Base-by-base conservation (phyloP, 1,284 basidiomycete genomes). In the Tylopilus orsonianus region DNA sequence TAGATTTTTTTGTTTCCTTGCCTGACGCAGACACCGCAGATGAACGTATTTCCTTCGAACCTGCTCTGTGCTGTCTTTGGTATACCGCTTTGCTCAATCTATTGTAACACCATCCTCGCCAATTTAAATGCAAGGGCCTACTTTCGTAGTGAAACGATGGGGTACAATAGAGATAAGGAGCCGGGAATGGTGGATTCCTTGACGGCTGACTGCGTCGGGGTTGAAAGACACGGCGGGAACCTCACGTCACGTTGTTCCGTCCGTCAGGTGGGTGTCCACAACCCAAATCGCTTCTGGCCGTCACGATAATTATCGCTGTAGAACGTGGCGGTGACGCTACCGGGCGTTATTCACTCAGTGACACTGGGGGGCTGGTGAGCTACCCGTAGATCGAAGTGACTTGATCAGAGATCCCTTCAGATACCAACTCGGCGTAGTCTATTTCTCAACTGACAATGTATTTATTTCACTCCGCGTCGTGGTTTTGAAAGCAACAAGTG, bases 11-110 rank as follows among this genome's bases (percentile, higher is more conserved):
- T 19, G 1, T 14, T n/a, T 19, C 4, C 4, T 10, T 6, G 23
- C 22, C 27, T 50, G n/a, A 50, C 22, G 10, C 5, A 22, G 16
- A 24, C 8, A 13, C n/a, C 12, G 3, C 20, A 58, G 46, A 0
- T 53, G 33, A 37, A 41, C 12, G 1, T 30, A 10, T 34, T 2
- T n/a, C 56, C 56, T 5, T 6, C 12, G 1, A 32, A 20, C 8
- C 4, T 20, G 23, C 12, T 49, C 19, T 45, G 30, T 26, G 1
- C 19, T 4, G 19, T 45, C 7, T 41, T 46, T 10, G 23, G 13
- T 3, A 8, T 43, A 22, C 54, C 54, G n/a, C 32, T 56, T 19
- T 53, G 49, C 26, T 26, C 56, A 1, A 10, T 58, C 19, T 57
- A 57, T 19, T 53, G 44, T 20, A 57, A 56, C 19, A 56, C 54